Conservation (phyloP, 176 grass and related monocot species). For the Saccharum officinarum region DNA sequence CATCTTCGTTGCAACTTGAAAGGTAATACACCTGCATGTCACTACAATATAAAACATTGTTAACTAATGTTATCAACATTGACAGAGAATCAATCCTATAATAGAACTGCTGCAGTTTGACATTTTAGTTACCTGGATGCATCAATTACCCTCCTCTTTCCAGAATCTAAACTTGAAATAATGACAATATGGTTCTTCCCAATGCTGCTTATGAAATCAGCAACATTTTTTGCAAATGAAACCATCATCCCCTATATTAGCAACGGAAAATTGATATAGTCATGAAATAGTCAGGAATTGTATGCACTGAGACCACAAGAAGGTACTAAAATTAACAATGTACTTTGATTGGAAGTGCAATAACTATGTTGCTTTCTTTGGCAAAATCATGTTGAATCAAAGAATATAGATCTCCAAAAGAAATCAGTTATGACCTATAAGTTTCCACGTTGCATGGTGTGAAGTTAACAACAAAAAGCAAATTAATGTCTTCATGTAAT, state of each 20-base stretch:
- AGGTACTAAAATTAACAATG: neutral
- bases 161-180: slow-evolving; percentile 95
- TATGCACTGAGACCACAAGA: neutral
- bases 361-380: neutral
- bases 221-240: slow-evolving; percentile 86
- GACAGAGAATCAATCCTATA: neutral
- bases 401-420: neutral
- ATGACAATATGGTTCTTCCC: slow-evolving; percentile 79
- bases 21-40: slow-evolving; percentile 81
- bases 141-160: slow-evolving; percentile 77
- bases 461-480: slow-evolving; percentile 3
- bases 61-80: neutral
- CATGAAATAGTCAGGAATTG: slow-evolving; percentile 1
- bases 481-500: neutral
- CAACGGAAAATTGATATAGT: slow-evolving; percentile 7
- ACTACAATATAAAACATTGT: slow-evolving; percentile 46
- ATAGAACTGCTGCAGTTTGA: slow-evolving; percentile 5
- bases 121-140: slow-evolving; percentile 69
- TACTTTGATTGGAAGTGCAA: neutral
- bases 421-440: neutral
- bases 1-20: slow-evolving; percentile 71
- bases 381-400: neutral
- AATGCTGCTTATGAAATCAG: slow-evolving; percentile 55
- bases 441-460: neutral
- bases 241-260: slow-evolving; percentile 76